A percentile compares a stretch with the other conserved stretches of the same genome.
phyloP scores from a whole-genome alignment of 2,329 filamentous ascomycete species.

The Fusarium sp. region DNA sequence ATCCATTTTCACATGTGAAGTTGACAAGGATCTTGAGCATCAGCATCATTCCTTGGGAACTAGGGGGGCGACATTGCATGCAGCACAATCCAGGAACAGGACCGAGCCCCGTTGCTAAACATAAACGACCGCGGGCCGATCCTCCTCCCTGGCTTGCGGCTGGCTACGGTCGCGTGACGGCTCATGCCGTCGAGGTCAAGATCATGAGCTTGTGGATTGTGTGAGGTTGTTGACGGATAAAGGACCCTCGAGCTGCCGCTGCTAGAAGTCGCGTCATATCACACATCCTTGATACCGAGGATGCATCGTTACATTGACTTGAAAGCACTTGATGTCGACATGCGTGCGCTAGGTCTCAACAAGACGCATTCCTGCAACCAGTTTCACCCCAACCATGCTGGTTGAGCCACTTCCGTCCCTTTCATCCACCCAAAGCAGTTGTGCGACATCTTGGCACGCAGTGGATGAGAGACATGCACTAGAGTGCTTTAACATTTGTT shows the following conservation, averaged over 20 bases:
- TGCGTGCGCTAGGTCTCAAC: slow-evolving; percentile 37
- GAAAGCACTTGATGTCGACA: neutral
- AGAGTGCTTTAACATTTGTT: neutral
- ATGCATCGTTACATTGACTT: slow-evolving; percentile 25
- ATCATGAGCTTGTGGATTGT: neutral
- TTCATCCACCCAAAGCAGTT: slow-evolving; percentile 3
- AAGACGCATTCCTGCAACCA: slow-evolving; percentile 20
- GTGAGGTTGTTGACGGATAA: slow-evolving; percentile 3
- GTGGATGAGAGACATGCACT: neutral
- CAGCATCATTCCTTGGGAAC: slow-evolving; percentile 21
- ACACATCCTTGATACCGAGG: slow-evolving; percentile 21
- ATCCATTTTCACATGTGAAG: slow-evolving; percentile 39
- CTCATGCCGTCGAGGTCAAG: slow-evolving; percentile 21
- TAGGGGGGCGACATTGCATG: slow-evolving; percentile 35
- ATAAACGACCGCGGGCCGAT: slow-evolving; percentile 32
- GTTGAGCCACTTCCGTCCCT: slow-evolving; percentile 19
- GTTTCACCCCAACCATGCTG: slow-evolving; percentile 36
- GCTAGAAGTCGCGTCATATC: slow-evolving; percentile 1
- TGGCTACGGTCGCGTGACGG: slow-evolving; percentile 33
- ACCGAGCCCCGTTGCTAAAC: slow-evolving; percentile 27
- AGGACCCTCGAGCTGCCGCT: neutral
- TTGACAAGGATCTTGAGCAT: slow-evolving; percentile 35
- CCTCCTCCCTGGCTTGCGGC: slow-evolving; percentile 14
- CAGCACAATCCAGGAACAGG: slow-evolving; percentile 38
- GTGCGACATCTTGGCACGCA: neutral